Percentiles rank a stretch among this genome's conserved stretches.
Conservation (phyloP, 352 stramenopile genomes). For the Vaucheria bursata region DNA sequence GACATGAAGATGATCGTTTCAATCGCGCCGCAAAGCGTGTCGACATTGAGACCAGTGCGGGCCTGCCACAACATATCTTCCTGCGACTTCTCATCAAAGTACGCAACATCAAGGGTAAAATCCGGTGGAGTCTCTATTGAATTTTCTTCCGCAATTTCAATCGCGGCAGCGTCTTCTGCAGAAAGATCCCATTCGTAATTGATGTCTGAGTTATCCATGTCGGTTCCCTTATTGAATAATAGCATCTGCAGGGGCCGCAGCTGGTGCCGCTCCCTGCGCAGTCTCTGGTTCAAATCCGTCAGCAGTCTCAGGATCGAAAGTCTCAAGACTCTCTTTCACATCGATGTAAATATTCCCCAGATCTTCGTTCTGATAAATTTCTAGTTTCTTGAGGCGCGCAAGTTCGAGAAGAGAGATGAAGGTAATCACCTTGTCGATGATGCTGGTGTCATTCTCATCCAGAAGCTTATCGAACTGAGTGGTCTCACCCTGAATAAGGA, state of each 20-base stretch:
- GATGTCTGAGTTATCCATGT: not conserved
- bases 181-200: not conserved
- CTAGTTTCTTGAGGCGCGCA: not conserved
- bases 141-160: not conserved
- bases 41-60: not conserved
- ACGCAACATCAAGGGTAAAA: not conserved
- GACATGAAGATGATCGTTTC: constrained; percentile 1
- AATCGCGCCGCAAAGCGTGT: not conserved
- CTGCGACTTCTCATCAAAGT: not conserved
- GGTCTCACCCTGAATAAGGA: not conserved
- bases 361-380: not conserved
- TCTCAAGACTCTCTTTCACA: not conserved
- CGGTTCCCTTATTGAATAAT: not conserved
- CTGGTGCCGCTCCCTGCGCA: not conserved
- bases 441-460: not conserved
- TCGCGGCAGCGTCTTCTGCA: not conserved
- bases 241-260: not conserved
- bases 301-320: not conserved
- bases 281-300: not conserved
- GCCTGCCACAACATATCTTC: constrained; percentile 1
- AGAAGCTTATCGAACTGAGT: constrained; percentile 3
- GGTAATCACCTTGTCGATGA: not conserved
- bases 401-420: not conserved
- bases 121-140: not conserved
- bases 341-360: not conserved